A percentile compares a stretch with the other conserved stretches of the same genome.
phyloP scores from a whole-genome alignment of 208 protist genomes.

The Acanthamoeba sp. region DNA sequence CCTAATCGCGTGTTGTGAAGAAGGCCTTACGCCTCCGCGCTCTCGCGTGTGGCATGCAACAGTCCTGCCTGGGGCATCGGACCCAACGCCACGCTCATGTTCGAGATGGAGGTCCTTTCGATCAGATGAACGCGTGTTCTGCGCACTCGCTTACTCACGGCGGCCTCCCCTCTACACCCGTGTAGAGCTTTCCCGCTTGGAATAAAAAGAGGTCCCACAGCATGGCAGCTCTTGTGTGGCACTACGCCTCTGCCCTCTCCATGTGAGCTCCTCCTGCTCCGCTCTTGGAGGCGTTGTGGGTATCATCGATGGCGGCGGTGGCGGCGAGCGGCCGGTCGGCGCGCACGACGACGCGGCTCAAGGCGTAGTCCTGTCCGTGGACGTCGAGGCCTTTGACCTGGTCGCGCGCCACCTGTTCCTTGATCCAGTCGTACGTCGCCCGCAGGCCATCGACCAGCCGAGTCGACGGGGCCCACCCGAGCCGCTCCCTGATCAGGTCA shows the following conservation, averaged over 20 bases:
- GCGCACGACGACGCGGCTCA: conserved; percentile 22
- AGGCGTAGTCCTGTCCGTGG: conserved; percentile 30
- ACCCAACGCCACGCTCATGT: conserved; percentile 44
- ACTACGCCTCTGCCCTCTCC: too few species aligned
- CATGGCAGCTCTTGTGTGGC: too few species aligned
- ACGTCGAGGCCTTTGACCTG: conserved; percentile 79
- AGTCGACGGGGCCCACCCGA: conserved; percentile 90
- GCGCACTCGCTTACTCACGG: too few species aligned
- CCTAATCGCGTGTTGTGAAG: too few species aligned
- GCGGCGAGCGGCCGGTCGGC: background rate
- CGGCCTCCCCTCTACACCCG: too few species aligned
- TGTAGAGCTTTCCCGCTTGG: too few species aligned
- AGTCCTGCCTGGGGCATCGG: conserved; percentile 58
- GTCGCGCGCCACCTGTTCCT: conserved; percentile 82
- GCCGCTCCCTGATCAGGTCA: conserved; percentile 89
- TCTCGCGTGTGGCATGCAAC: too few species aligned
- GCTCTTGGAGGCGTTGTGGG: background rate
- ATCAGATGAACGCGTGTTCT: background rate
- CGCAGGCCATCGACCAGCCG: conserved; percentile 88
- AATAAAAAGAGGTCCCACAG: too few species aligned
- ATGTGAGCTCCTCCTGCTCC: background rate
- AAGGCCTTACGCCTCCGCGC: too few species aligned
- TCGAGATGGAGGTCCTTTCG: conserved; percentile 59
- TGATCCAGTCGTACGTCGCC: conserved; percentile 91
- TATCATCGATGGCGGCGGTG: background rate